Base-by-base conservation (phyloP, 805 yeast genomes). In the Debaryomyces castellii region DNA sequence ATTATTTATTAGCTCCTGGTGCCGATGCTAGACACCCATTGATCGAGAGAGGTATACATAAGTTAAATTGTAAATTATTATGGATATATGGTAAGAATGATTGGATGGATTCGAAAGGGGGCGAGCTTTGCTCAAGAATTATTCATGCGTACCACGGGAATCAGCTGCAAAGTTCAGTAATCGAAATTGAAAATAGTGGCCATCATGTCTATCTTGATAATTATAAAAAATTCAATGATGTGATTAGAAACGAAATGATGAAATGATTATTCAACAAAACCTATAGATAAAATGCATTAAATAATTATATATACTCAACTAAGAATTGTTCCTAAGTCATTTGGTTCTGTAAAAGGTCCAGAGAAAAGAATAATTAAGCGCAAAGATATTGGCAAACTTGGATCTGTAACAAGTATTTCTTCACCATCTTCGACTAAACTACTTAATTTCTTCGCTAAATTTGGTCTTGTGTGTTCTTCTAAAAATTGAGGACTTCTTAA, bases 71-170 rank as follows among this genome's bases (percentile, higher is more conserved):
- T 57, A 81, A 86, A 33, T 71, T 89, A 27, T 62, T 76, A 5
- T 94, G 98, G 97, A 68, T 86, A 51, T 92, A 92, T 55, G 99
- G 99, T 1, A 84, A 82, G 50, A 73, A 78, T 37, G 85, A 80
- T 54, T 80, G 84, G 84, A 80, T 80, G 84, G 83, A 80, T 52
- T 55, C 56, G 22, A 47, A 55, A 18, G 84, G 84, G 2, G 85
- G 85, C 0, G 51, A 62, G 33, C 37, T 62, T 12, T 69, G 78
- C 33, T 60, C 72, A 14, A 56, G 65, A 8, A 60, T 63, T 9
- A 59, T 79, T 30, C 63, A 61, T 36, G 41, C 36, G 14, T 44
- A 48, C 5, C 44, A 55, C 28, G 41, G 49, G 1, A 58, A 52
- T 16, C 22, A 44, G 0, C 12, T 32, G 1, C 36, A 55, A 45